These are phyloP conservation scores for Vigna radiata DNA, from an alignment of 306 rosid genomes.

Conservation along the genomic window DNA sequence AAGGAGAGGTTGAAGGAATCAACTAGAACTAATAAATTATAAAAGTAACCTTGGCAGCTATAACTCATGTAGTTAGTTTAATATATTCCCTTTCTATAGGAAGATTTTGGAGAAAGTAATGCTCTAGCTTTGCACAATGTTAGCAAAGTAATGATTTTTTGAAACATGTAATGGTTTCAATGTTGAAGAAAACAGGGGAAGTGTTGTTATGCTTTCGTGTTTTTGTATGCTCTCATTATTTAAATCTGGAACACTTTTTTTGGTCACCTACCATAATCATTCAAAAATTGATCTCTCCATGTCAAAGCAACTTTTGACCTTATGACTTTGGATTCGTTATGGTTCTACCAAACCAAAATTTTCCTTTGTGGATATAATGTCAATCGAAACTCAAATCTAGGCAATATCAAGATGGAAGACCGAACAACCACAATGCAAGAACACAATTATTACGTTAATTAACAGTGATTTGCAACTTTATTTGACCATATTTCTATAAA, in stretches of 20 bases:
- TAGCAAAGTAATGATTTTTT: conserved; percentile 39
- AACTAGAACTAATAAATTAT: conserved; percentile 34
- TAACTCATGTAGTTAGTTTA: conserved; percentile 24
- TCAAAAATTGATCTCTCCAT: conserved; percentile 40
- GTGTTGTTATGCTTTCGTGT: conserved; percentile 22
- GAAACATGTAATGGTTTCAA: conserved; percentile 37
- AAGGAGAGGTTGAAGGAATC: conserved; percentile 64
- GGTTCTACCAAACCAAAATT: conserved; percentile 26
- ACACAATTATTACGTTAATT: background rate
- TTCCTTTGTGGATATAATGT: conserved; percentile 19
- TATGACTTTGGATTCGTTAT: conserved; percentile 47
- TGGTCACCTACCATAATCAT: conserved; percentile 65
- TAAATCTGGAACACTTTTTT: conserved; percentile 47
- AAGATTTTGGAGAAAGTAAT: conserved; percentile 30
- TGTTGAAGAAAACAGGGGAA: conserved; percentile 24
- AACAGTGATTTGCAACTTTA: background rate
- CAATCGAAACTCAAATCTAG: conserved; percentile 29
- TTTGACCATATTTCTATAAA: background rate
- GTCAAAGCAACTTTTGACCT: conserved; percentile 70
- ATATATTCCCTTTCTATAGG: conserved; percentile 19
- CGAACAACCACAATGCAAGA: conserved; percentile 11
- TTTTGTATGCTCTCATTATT: conserved; percentile 34
- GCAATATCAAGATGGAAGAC: conserved; percentile 36
- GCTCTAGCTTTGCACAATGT: conserved; percentile 43
- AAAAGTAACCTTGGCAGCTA: conserved; percentile 31